A percentile compares a stretch with the other conserved stretches of the same genome.
phyloP scores from a whole-genome alignment of 306 rosid genomes.

The barrel medic (Medicago truncatula) region DNA sequence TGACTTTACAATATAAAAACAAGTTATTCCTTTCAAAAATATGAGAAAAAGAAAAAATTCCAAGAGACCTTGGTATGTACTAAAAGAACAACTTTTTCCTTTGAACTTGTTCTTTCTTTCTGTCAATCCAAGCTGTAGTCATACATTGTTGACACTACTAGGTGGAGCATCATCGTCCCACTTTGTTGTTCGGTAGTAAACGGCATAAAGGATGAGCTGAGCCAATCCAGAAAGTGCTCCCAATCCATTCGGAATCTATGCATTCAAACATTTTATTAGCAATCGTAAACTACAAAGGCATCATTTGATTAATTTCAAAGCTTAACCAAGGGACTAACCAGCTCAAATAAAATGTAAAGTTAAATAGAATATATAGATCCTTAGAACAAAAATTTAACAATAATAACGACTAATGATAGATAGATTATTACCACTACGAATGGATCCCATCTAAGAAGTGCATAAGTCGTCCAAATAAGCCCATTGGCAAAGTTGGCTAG shows the following conservation, averaged over 20 bases:
- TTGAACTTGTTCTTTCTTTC: not conserved
- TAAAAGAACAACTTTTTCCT: conserved; percentile 1
- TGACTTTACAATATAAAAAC: conserved; percentile 2
- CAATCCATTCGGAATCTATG: conserved; percentile 59
- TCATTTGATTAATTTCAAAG: not conserved
- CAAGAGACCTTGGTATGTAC: not conserved
- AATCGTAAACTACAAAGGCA: conserved; percentile 3
- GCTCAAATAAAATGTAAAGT: not conserved
- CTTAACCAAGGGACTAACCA: not conserved
- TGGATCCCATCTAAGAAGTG: conserved; percentile 68
- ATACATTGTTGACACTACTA: not conserved
- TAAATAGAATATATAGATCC: not conserved
- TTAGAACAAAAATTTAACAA: not conserved
- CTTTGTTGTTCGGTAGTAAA: conserved; percentile 58
- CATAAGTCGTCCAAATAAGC: conserved; percentile 58
- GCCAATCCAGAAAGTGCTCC: conserved; percentile 66
- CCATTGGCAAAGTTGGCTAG: conserved; percentile 68
- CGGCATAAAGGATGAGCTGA: conserved; percentile 66
- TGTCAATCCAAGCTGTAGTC: conserved; percentile 14
- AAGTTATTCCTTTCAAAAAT: not conserved
- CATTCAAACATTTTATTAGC: conserved; percentile 28
- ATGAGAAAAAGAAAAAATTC: not conserved
- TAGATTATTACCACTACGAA: conserved; percentile 67
- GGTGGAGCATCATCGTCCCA: conserved; percentile 39
- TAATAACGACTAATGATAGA: not conserved